Conservation (phyloP, 1,284 basidiomycete species). For the Heterobasidion annosum region DNA sequence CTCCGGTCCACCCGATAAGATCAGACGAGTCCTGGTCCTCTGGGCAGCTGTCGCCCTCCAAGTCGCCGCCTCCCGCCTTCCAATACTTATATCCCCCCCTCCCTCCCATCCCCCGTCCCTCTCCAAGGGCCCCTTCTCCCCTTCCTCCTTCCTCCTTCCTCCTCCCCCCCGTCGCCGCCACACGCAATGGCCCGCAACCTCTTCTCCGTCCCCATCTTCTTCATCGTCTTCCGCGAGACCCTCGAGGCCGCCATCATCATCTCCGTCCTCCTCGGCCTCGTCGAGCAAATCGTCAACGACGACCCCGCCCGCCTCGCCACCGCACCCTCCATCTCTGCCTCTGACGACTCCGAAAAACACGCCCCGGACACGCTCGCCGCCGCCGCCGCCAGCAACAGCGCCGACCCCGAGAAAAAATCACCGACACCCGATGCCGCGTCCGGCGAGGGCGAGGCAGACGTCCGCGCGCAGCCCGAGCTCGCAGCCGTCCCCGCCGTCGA, state of each 20-base stretch:
- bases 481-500: neutral
- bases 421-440: neutral
- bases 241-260: conserved; percentile 86
- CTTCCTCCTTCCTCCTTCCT: conserved; percentile 4
- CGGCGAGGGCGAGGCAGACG: neutral
- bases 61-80: too few relatives aligned
- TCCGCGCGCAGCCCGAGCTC: neutral
- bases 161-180: conserved; percentile 7
- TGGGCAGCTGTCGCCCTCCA: neutral
- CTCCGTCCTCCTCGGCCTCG: conserved; percentile 79
- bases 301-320: conserved; percentile 17
- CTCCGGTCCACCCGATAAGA: neutral
- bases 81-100: neutral
- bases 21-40: neutral
- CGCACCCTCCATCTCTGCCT: neutral
- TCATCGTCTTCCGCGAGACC: conserved; percentile 86
- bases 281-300: conserved; percentile 65
- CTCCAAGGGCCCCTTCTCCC: conserved; percentile 4
- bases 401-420: neutral
- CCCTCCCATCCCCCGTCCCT: conserved; percentile 1
- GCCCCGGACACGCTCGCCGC: neutral
- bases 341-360: conserved; percentile 16
- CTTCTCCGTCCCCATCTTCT: conserved; percentile 79
- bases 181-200: conserved; percentile 47
- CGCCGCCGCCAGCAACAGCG: neutral